phyloP scores from a whole-genome alignment of 805 yeast genomes.

The Ogataea allantospora region DNA sequence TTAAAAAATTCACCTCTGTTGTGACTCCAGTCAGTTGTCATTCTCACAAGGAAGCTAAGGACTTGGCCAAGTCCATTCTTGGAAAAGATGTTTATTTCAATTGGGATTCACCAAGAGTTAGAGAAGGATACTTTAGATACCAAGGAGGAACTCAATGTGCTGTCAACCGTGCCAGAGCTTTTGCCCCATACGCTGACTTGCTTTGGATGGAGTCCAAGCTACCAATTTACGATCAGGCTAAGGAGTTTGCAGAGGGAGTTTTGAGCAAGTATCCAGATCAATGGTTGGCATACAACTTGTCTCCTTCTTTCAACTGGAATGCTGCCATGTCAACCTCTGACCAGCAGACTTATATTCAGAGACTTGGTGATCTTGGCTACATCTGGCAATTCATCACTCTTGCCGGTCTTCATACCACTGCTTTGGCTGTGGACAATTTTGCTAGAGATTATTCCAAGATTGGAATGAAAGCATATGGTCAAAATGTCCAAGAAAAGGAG shows the following conservation, averaged over 20 bases:
- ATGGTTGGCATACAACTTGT: conserved; percentile 95
- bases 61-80: conserved; percentile 67
- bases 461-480: conserved; percentile 97
- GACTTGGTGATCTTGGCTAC: conserved; percentile 85
- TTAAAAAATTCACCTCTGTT: conserved; percentile 60
- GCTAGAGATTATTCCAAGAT: conserved; percentile 71
- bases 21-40: conserved; percentile 75
- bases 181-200: conserved; percentile 91
- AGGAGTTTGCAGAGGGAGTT: conserved; percentile 92
- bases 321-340: conserved; percentile 84
- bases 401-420: conserved; percentile 96
- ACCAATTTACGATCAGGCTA: conserved; percentile 91
- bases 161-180: conserved; percentile 93
- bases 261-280: conserved; percentile 77
- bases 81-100: conserved; percentile 85
- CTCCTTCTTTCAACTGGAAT: conserved; percentile 98
- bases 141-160: conserved; percentile 97
- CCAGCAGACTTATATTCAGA: conserved; percentile 85
- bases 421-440: conserved; percentile 84
- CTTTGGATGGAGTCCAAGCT: conserved; percentile 98
- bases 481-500: conserved; percentile 81
- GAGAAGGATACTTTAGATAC: conserved; percentile 97
- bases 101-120: conserved; percentile 93
- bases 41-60: conserved; percentile 77
- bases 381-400: conserved; percentile 97